Conservation (phyloP, 805 yeast species). For the Spathaspora boniae region DNA sequence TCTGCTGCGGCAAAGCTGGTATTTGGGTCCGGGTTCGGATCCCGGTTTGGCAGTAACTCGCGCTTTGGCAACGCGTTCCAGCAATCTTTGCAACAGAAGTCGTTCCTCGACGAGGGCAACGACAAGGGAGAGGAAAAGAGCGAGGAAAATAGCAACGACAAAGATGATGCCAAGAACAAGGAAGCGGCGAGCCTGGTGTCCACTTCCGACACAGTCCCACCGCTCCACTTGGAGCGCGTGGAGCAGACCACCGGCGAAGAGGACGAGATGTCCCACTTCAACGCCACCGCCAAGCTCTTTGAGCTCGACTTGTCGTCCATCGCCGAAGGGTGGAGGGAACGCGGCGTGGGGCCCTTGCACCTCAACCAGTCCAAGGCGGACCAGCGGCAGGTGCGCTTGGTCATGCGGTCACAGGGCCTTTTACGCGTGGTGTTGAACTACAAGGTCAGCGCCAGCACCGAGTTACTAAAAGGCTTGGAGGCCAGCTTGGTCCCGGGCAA, state of each 20-base stretch:
- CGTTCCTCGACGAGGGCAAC: constrained; percentile 49
- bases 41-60: constrained; percentile 45
- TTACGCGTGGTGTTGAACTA: constrained; percentile 78
- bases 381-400: constrained; percentile 55
- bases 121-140: constrained; percentile 16
- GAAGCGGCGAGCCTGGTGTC: constrained; percentile 11
- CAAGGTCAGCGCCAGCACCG: constrained; percentile 59
- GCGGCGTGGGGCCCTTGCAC: constrained; percentile 87
- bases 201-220: constrained; percentile 42
- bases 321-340: constrained; percentile 88
- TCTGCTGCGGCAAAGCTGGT: too few species aligned
- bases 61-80: constrained; percentile 55
- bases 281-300: constrained; percentile 75
- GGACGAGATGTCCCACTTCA: constrained; percentile 64
- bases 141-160: constrained; percentile 18
- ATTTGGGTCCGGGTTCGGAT: constrained; percentile 8
- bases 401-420: constrained; percentile 89
- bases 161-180: constrained; percentile 10
- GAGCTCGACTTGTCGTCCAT: constrained; percentile 63
- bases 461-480: constrained; percentile 75
- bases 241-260: constrained; percentile 87
- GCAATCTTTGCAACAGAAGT: constrained; percentile 47
- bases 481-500: constrained; percentile 83
- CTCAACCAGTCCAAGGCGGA: constrained; percentile 51
- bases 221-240: constrained; percentile 55